phyloP scores from a whole-genome alignment of 83 land plant genomes.

The Picea engelmannii region DNA sequence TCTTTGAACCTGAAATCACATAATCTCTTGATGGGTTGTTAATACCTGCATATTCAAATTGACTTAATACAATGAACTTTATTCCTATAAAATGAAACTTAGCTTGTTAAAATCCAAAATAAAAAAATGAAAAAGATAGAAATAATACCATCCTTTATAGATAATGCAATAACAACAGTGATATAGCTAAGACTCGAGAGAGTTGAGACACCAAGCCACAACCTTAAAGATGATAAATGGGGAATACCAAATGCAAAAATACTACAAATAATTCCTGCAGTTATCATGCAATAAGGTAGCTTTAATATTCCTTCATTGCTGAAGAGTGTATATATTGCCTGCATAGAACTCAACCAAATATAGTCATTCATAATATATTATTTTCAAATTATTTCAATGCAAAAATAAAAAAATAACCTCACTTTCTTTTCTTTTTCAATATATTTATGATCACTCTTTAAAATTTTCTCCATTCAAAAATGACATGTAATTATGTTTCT shows the following conservation, averaged over 20 bases:
- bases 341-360: slow-evolving; percentile 16
- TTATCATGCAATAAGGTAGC: slow-evolving; percentile 57
- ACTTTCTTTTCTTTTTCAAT: too few relatives aligned
- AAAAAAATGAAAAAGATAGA: not conserved
- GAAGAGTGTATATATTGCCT: slow-evolving; percentile 56
- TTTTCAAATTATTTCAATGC: not conserved
- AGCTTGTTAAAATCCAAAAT: too few relatives aligned
- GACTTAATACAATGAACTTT: too few relatives aligned
- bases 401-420: too few relatives aligned
- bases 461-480: too few relatives aligned
- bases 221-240: slow-evolving; percentile 59
- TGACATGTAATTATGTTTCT: too few relatives aligned
- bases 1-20: too few relatives aligned
- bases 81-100: not conserved
- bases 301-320: slow-evolving; percentile 43
- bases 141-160: slow-evolving; percentile 57
- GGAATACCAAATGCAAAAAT: slow-evolving; percentile 69
- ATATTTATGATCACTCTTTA: too few relatives aligned
- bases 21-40: too few relatives aligned
- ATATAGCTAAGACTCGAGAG: slow-evolving; percentile 54
- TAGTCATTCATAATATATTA: not conserved
- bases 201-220: slow-evolving; percentile 74
- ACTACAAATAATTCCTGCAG: slow-evolving; percentile 63
- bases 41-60: too few relatives aligned
- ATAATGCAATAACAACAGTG: slow-evolving; percentile 36